Conservation (phyloP, 805 yeast genomes). For the Teunomyces panamensis region DNA sequence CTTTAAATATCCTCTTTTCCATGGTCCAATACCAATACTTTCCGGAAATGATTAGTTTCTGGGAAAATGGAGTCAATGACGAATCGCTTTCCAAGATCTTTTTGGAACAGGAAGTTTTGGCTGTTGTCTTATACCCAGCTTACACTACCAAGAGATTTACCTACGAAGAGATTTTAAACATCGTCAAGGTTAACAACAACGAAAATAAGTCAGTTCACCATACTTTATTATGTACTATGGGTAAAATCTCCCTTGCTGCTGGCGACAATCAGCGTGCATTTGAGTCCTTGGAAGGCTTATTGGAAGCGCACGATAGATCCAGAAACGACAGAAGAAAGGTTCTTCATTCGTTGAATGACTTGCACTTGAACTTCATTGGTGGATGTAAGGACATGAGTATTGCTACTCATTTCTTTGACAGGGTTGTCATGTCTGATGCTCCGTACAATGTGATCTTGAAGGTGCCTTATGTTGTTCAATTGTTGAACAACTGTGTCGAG, state of each 20-base stretch:
- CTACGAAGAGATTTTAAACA: conserved; percentile 57
- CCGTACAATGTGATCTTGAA: conserved; percentile 72
- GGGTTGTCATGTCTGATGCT: conserved; percentile 65
- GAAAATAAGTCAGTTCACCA: conserved; percentile 30
- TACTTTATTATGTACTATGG: conserved; percentile 66
- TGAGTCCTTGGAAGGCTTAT: conserved; percentile 57
- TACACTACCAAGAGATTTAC: conserved; percentile 56
- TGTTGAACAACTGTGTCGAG: conserved; percentile 58
- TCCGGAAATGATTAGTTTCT: conserved; percentile 62
- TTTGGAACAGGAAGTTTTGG: conserved; percentile 63
- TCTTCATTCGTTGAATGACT: conserved; percentile 55
- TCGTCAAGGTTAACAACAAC: conserved; percentile 47
- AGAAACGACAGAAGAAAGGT: conserved; percentile 17
- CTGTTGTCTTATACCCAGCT: conserved; percentile 65
- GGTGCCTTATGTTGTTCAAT: conserved; percentile 67
- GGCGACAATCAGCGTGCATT: conserved; percentile 66
- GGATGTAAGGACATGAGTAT: conserved; percentile 68
- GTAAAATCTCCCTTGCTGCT: conserved; percentile 65
- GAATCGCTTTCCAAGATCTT: conserved; percentile 42
- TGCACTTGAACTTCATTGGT: conserved; percentile 77
- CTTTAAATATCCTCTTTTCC: conserved; percentile 27
- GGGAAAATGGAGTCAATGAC: conserved; percentile 62
- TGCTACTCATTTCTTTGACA: conserved; percentile 71
- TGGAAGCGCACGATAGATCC: conserved; percentile 39
- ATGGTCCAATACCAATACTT: conserved; percentile 50